Conservation (phyloP, 352 stramenopile species). For the Phytopythium delawarense region DNA sequence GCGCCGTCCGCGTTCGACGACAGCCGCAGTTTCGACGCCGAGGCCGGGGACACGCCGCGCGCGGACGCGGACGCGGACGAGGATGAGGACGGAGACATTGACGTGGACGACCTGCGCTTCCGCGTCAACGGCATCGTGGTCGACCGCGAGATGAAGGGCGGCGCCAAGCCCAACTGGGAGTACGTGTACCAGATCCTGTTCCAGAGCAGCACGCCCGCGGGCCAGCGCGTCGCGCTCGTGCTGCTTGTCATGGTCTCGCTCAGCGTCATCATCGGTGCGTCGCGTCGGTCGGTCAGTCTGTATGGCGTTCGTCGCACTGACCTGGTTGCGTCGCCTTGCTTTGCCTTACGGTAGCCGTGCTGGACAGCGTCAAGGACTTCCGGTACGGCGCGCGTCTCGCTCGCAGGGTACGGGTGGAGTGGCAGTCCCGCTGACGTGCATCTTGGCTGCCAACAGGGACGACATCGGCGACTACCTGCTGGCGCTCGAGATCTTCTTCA, state of each 20-base stretch:
- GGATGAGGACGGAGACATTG: constrained; percentile 6
- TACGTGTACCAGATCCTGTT: constrained; percentile 72
- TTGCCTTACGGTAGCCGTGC: constrained; percentile 29
- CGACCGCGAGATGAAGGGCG: constrained; percentile 66
- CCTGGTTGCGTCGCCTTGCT: background rate
- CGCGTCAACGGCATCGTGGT: constrained; percentile 77
- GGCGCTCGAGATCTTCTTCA: constrained; percentile 73
- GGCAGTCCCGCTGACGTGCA: background rate
- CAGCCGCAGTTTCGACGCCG: constrained; percentile 7
- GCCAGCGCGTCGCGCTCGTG: constrained; percentile 59
- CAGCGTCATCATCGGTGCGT: constrained; percentile 57
- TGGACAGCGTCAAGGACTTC: constrained; percentile 69
- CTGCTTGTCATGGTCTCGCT: constrained; percentile 67
- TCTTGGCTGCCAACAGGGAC: constrained; percentile 24
- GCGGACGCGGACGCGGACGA: background rate
- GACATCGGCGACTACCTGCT: constrained; percentile 62
- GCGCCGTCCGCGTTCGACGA: constrained; percentile 3
- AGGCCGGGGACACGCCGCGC: constrained; percentile 4
- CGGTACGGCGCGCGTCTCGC: constrained; percentile 19
- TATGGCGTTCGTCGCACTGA: background rate
- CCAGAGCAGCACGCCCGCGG: constrained; percentile 62
- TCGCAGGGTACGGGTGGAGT: background rate
- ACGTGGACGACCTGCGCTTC: constrained; percentile 38
- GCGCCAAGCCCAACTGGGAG: constrained; percentile 57
- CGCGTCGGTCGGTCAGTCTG: background rate